Evolutionary conservation across 2,329 filamentous ascomycete species (phyloP).

Genomic region (Phymatotrichopsis omnivora): DNA sequence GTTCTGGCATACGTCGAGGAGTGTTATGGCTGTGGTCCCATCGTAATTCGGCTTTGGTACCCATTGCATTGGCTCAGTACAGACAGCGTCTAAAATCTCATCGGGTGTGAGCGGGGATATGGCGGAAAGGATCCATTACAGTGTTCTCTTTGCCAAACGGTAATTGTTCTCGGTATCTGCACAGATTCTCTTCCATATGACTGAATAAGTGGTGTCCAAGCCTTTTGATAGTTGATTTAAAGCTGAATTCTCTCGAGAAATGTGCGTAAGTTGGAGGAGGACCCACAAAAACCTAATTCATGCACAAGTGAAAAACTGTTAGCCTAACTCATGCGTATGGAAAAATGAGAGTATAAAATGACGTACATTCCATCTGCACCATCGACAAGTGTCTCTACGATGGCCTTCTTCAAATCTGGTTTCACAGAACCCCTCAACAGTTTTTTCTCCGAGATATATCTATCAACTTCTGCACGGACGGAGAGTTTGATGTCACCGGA

Average conservation of each 20-base stretch:
- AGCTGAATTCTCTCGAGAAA: slow-evolving; percentile 1
- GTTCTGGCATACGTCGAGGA: slow-evolving; percentile 17
- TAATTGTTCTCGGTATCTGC: neutral
- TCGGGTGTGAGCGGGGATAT: neutral
- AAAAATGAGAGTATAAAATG: neutral
- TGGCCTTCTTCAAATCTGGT: slow-evolving; percentile 3
- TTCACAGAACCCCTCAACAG: slow-evolving; percentile 3
- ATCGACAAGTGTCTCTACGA: slow-evolving; percentile 1
- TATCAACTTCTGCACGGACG: slow-evolving; percentile 4
- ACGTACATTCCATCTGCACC: slow-evolving; percentile 16
- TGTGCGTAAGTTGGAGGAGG: slow-evolving; percentile 1
- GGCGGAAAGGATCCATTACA: slow-evolving; percentile 7
- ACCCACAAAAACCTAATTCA: slow-evolving; percentile 10
- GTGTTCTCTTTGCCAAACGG: neutral
- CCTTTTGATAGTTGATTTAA: neutral
- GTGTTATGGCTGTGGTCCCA: neutral
- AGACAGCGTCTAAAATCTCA: slow-evolving; percentile 3
- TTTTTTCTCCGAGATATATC: neutral
- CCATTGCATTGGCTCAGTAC: no score
- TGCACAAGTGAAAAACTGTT: neutral
- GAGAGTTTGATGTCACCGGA: slow-evolving; percentile 9
- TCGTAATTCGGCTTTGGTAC: no score
- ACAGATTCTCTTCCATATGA: neutral
- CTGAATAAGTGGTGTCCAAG: neutral
- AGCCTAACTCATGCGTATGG: neutral